Base-by-base conservation (phyloP, 2,329 filamentous ascomycete species). In the Helminthosporium solani region DNA sequence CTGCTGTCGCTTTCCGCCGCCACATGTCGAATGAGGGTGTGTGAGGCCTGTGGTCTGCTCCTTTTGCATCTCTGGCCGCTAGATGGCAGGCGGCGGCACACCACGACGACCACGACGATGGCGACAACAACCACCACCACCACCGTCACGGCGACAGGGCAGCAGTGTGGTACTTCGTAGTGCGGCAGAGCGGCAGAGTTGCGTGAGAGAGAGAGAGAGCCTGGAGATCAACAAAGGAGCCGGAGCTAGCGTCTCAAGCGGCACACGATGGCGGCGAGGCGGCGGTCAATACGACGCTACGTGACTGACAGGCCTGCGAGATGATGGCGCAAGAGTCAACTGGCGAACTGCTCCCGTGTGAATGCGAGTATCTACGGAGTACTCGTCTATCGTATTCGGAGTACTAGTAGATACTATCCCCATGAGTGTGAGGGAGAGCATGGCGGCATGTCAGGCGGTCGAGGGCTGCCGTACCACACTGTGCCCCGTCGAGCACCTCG, bases 361-460 rank as follows among this genome's bases (percentile, higher is more conserved):
- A n/a, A 12, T 6, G 5, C 28, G 33, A 35, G 33, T 40, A n/a
- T n/a, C n/a, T n/a, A n/a, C n/a, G n/a, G n/a, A n/a, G n/a, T n/a
- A n/a, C n/a, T n/a, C n/a, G n/a, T n/a, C n/a, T n/a, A n/a, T n/a
- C n/a, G n/a, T n/a, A n/a, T n/a, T n/a, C n/a, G n/a, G n/a, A n/a
- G n/a, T n/a, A n/a, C n/a, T n/a, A n/a, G n/a, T n/a, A n/a, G n/a
- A n/a, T n/a, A n/a, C n/a, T n/a, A n/a, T n/a, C n/a, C n/a, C n/a
- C n/a, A n/a, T n/a, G n/a, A n/a, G n/a, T n/a, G n/a, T n/a, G n/a
- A n/a, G n/a, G n/a, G n/a, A n/a, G n/a, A 50, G 40, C 36, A 44
- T 60, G 61, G 59, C 57, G 18, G 55, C 59, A 57, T 58, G 64
- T 64, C 65, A 68, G 55, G 60, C 59, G 54, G 53, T 34, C 57